A percentile compares a stretch with the other conserved stretches of the same genome.
These are phyloP conservation scores for Postia placenta DNA, from an alignment of 768 basidiomycete species.

Conservation along the genomic window DNA sequence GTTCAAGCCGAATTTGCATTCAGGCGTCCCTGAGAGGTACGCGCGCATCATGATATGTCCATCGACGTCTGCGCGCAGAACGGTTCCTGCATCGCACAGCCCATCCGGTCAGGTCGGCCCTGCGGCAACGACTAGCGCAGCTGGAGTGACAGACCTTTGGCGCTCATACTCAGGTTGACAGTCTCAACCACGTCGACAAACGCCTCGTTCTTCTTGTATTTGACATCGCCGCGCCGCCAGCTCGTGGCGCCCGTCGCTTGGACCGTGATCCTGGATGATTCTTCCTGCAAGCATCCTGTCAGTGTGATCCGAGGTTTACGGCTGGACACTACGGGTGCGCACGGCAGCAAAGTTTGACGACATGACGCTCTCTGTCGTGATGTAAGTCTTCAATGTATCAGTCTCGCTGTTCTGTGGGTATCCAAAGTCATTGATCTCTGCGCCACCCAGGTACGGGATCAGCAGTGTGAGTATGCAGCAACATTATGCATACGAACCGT, in stretches of 20 bases:
- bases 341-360: conserved; percentile 82
- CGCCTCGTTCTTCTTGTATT: conserved; percentile 99
- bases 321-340: neutral
- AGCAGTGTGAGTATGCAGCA: neutral
- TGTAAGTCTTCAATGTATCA: conserved; percentile 95
- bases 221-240: conserved; percentile 93
- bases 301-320: neutral
- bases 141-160: conserved; percentile 60
- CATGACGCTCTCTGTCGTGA: conserved; percentile 95
- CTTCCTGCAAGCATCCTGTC: conserved; percentile 53
- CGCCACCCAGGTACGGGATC: neutral
- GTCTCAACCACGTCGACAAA: conserved; percentile 99
- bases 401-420: conserved; percentile 99
- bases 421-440: conserved; percentile 97
- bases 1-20: conserved; percentile 98
- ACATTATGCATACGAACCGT: conserved; percentile 52
- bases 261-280: conserved; percentile 93
- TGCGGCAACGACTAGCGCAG: neutral
- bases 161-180: conserved; percentile 95
- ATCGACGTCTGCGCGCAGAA: conserved; percentile 94
- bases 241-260: conserved; percentile 97
- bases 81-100: conserved; percentile 69
- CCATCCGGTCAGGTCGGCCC: neutral
- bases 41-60: conserved; percentile 98
- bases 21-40: conserved; percentile 93